A percentile compares a stretch with the other conserved stretches of the same genome.
These are phyloP conservation scores for Clitopilus passeckerianus DNA, from an alignment of 768 basidiomycete genomes.

Conservation along the genomic window DNA sequence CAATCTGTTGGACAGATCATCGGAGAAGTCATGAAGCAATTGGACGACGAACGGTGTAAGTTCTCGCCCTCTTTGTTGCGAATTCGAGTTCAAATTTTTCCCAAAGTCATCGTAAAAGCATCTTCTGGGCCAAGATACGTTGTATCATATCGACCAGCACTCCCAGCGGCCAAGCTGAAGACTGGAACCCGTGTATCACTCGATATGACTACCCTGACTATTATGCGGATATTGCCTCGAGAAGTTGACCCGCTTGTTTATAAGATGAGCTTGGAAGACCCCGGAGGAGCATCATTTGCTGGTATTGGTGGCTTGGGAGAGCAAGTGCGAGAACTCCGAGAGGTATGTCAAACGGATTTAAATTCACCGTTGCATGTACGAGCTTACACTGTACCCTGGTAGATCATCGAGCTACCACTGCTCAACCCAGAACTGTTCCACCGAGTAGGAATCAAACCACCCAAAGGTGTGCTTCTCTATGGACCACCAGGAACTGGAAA, in stretches of 20 bases:
- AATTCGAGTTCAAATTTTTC: neutral
- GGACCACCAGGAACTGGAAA: constrained; percentile 98
- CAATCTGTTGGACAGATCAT: constrained; percentile 99
- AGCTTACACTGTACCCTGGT: neutral
- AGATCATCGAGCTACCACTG: constrained; percentile 95
- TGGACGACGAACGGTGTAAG: constrained; percentile 96
- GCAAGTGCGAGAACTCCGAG: constrained; percentile 94
- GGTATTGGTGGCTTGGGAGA: constrained; percentile 95
- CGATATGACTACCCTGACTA: constrained; percentile 98
- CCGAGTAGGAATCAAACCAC: constrained; percentile 95
- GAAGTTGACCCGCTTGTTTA: constrained; percentile 98
- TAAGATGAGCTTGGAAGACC: constrained; percentile 99
- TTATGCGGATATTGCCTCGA: constrained; percentile 96
- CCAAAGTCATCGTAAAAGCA: constrained; percentile 92
- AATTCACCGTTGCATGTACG: neutral
- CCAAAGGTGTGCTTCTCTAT: constrained; percentile 93
- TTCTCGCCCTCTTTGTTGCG: constrained; percentile 6
- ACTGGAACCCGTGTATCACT: constrained; percentile 92
- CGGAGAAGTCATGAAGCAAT: constrained; percentile 97
- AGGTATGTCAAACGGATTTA: constrained; percentile 43
- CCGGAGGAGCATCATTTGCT: constrained; percentile 91
- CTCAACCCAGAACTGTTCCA: constrained; percentile 91
- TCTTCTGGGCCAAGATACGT: constrained; percentile 98
- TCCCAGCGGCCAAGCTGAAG: constrained; percentile 91
- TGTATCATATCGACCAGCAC: constrained; percentile 90